These are phyloP conservation scores for Staphylotrichum longicolle DNA, from an alignment of 495 filamentous ascomycete genomes.

Conservation along the genomic window DNA sequence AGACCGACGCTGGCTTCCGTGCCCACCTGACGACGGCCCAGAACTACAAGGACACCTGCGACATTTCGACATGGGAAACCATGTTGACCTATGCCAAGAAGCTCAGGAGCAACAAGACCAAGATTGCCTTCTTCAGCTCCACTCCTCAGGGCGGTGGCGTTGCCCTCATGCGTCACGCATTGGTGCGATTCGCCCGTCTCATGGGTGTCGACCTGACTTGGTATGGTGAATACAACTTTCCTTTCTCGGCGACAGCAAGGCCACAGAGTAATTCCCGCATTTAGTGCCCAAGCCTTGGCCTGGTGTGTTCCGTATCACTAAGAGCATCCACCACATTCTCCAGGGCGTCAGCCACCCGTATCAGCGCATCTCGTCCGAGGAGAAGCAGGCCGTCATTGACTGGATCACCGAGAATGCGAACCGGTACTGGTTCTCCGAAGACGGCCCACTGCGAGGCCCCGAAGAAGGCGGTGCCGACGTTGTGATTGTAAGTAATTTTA, in stretches of 20 bases:
- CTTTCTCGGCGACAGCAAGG: not conserved
- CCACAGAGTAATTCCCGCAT: conserved; percentile 14
- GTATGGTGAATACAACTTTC: conserved; percentile 55
- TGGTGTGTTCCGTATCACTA: conserved; percentile 84
- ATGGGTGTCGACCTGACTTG: conserved; percentile 71
- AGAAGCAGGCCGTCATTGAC: conserved; percentile 59
- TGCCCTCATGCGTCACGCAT: conserved; percentile 85
- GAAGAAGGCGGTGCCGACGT: conserved; percentile 76
- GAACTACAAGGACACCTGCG: conserved; percentile 64
- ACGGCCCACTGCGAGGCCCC: conserved; percentile 63
- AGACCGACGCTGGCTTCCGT: conserved; percentile 66
- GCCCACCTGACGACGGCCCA: conserved; percentile 59
- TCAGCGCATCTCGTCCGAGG: conserved; percentile 59
- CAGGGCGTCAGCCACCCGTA: conserved; percentile 71
- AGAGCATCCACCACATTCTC: conserved; percentile 89
- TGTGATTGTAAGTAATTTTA: conserved; percentile 58
- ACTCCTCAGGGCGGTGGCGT: conserved; percentile 89
- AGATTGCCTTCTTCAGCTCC: conserved; percentile 80
- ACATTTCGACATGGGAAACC: conserved; percentile 62
- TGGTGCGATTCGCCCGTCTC: conserved; percentile 68
- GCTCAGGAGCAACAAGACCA: conserved; percentile 62
- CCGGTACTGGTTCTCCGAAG: conserved; percentile 69
- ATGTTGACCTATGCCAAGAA: conserved; percentile 65
- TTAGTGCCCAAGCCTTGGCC: conserved; percentile 78
- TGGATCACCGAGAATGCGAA: conserved; percentile 79